Evolutionary conservation across 345 rosid species (phyloP).

Genomic region (Rhizophora apiculata): DNA sequence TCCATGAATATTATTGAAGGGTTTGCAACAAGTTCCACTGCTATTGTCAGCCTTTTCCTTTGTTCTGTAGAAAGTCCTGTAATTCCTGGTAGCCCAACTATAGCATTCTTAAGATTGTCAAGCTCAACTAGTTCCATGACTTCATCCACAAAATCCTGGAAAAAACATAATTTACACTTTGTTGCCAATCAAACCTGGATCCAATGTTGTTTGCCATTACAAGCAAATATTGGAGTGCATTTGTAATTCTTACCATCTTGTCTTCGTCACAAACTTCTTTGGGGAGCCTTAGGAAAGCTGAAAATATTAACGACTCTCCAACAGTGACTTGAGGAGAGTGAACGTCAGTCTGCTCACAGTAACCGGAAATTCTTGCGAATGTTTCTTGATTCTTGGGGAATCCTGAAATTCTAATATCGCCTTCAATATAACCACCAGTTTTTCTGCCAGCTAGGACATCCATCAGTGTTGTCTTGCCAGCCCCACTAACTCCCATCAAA

Average conservation of each 20-base stretch:
- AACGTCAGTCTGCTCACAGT: conserved; percentile 82
- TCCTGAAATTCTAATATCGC: conserved; percentile 81
- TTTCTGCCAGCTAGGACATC: conserved; percentile 95
- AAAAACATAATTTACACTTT: not conserved
- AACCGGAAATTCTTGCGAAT: conserved; percentile 92
- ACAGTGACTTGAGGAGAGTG: conserved; percentile 93
- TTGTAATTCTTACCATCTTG: conserved; percentile 49
- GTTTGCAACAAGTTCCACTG: conserved; percentile 59
- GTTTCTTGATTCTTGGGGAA: conserved; percentile 80
- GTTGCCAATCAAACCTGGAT: not conserved
- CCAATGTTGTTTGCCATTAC: not conserved
- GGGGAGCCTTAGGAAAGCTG: conserved; percentile 80
- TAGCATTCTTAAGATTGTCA: conserved; percentile 31
- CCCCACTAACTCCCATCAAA: conserved; percentile 95
- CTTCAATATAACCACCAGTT: conserved; percentile 85
- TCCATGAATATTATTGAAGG: conserved; percentile 65
- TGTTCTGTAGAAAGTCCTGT: conserved; percentile 52
- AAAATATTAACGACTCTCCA: conserved; percentile 73
- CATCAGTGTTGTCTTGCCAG: conserved; percentile 98
- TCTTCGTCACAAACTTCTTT: conserved; percentile 67
- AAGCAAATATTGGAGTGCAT: not conserved
- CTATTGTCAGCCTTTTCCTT: conserved; percentile 51
- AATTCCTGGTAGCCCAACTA: conserved; percentile 52
- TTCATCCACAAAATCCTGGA: conserved; percentile 49
- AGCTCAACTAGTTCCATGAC: conserved; percentile 52